Evolutionary conservation across 116 monocot species (phyloP), one percentile per base, ranked within the genome.

Genomic region (Iris pallida): DNA sequence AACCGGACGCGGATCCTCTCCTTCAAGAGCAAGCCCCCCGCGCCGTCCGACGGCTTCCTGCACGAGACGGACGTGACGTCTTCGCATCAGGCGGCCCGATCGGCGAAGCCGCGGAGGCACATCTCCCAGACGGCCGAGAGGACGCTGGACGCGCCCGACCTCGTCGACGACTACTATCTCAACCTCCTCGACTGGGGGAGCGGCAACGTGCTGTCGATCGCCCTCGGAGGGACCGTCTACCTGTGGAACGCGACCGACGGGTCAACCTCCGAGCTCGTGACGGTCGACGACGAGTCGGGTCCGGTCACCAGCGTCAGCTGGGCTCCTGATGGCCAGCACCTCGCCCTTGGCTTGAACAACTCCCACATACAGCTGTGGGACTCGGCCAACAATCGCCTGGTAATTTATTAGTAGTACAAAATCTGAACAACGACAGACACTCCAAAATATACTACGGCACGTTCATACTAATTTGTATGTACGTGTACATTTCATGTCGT

Each of bases 111-210:
- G 8, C 12, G 43, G 9, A 42, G 67, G 43, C 55, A 67, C 54
- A 67, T 47, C 44, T 66, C 53, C 11, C 82, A 91, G 83, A 83
- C 83, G 2, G 75, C 92, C n/a, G 92, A 85, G 71, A 76, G 81
- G 70, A 83, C 72, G 11, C 20, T 88, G 30, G 91, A 88, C 46
- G 88, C 88, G 0, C 82, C 88, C 1, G 88, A 88, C 10, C 42
- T 91, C 1, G 53, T 87, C 11, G 91, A 88, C 52, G 91, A 91
- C 19, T 91, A 82, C 68, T 84, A 91, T 46, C 57, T 91, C 52
- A 91, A 91, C 56, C 77, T 91, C 47, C 68, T 91, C 41, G 88
- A 88, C 17, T 91, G 91, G 91, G 91, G 88, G 19, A 78, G 75
- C 57, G 68, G 58, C 47, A 91, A 91, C 49, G 78, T 85, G 6